These are phyloP conservation scores for Metarhizium brunneum DNA, from an alignment of 2,329 filamentous ascomycete genomes.

Conservation along the genomic window DNA sequence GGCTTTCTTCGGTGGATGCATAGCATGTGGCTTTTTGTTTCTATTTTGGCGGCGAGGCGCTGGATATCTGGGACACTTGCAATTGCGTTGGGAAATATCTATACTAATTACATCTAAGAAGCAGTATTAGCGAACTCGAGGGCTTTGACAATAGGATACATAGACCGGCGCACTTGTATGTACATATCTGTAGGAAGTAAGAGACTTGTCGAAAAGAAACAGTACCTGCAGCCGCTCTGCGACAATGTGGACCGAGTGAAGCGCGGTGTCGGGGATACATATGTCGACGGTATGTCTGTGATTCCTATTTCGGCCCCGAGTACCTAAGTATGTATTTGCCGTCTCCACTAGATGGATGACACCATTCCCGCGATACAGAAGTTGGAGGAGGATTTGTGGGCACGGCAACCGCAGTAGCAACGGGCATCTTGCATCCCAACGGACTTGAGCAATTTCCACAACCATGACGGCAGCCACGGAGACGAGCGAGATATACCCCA, in stretches of 20 bases:
- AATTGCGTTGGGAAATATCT: not conserved
- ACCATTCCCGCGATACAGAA: too few species aligned
- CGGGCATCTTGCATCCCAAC: too few species aligned
- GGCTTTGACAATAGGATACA: not conserved
- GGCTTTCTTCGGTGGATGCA: not conserved
- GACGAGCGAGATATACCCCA: not conserved
- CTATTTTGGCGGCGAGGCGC: not conserved
- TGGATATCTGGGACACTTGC: not conserved
- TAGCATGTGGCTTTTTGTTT: not conserved
- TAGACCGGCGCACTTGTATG: not conserved
- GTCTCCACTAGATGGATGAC: too few species aligned
- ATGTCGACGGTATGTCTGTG: too few species aligned
- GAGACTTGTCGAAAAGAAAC: not conserved
- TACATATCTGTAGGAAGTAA: not conserved
- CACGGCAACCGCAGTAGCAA: too few species aligned
- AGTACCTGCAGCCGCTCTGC: not conserved
- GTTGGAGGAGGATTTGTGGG: too few species aligned
- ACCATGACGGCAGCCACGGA: not conserved
- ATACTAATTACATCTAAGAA: not conserved
- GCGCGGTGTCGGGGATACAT: too few species aligned
- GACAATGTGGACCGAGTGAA: too few species aligned
- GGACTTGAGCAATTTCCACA: too few species aligned
- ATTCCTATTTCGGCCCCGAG: too few species aligned
- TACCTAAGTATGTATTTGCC: too few species aligned
- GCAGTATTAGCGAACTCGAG: not conserved